phyloP scores from a whole-genome alignment of 306 rosid species.

The Prunus mongolica region DNA sequence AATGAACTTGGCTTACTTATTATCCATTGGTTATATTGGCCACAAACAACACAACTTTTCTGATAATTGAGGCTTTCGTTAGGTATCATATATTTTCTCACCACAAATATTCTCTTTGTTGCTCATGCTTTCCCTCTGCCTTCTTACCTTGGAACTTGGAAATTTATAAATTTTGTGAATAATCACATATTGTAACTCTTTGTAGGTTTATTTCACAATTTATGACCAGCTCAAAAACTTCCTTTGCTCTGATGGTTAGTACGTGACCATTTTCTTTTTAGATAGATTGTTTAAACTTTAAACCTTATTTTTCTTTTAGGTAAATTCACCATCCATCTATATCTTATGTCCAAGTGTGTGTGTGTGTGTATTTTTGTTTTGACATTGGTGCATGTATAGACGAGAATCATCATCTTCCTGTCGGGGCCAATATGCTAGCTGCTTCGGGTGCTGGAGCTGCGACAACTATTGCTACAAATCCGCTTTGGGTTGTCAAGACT shows the following conservation, averaged over 20 bases:
- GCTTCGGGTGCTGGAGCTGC: slow-evolving; percentile 95
- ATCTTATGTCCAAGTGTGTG: not conserved
- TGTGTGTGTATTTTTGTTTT: not conserved
- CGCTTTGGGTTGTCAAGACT: slow-evolving; percentile 95
- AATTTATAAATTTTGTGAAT: not conserved
- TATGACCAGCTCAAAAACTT: slow-evolving; percentile 67
- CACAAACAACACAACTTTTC: not conserved
- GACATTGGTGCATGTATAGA: slow-evolving; percentile 43
- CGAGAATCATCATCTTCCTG: slow-evolving; percentile 58
- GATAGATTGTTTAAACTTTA: not conserved
- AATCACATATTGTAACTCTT: slow-evolving; percentile 1
- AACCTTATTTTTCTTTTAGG: slow-evolving; percentile 1
- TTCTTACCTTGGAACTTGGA: not conserved
- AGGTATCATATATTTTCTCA: too few relatives aligned
- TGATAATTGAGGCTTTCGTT: not conserved
- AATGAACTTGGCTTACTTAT: not conserved
- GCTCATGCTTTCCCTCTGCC: slow-evolving; percentile 2
- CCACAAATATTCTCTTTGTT: not conserved
- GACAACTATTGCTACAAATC: slow-evolving; percentile 73
- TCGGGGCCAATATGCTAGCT: slow-evolving; percentile 82
- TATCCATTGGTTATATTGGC: not conserved
- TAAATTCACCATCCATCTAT: slow-evolving; percentile 15
- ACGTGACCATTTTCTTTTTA: slow-evolving; percentile 11
- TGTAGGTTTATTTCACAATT: slow-evolving; percentile 68
- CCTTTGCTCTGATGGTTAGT: slow-evolving; percentile 60